These are phyloP conservation scores for Soucietia sequanensis DNA, from an alignment of 805 yeast species.

Conservation along the genomic window DNA sequence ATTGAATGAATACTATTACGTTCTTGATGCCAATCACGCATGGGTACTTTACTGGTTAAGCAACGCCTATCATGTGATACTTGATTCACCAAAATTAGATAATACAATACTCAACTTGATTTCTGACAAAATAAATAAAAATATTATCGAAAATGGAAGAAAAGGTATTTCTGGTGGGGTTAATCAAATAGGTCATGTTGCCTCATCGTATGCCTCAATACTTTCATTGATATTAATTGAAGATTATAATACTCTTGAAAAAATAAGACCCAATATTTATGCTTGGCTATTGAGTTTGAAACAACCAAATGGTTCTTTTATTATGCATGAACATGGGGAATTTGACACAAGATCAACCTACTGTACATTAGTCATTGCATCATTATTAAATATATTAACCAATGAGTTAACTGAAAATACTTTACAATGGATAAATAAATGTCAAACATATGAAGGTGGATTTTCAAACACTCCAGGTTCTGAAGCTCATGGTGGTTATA, in stretches of 20 bases:
- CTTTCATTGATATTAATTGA: slow-evolving; percentile 57
- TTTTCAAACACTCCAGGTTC: slow-evolving; percentile 74
- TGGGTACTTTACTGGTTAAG: slow-evolving; percentile 89
- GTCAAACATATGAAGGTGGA: slow-evolving; percentile 96
- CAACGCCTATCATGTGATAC: slow-evolving; percentile 37
- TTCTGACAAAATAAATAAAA: slow-evolving; percentile 21
- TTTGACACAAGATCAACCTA: slow-evolving; percentile 81
- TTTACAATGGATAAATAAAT: slow-evolving; percentile 57
- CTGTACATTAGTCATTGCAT: slow-evolving; percentile 76
- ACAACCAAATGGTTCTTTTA: slow-evolving; percentile 69
- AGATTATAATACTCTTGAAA: slow-evolving; percentile 29
- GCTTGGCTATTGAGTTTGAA: slow-evolving; percentile 69
- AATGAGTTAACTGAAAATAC: slow-evolving; percentile 55
- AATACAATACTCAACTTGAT: slow-evolving; percentile 9
- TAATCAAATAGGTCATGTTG: slow-evolving; percentile 80
- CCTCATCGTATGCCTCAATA: slow-evolving; percentile 78
- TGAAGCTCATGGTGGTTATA: slow-evolving; percentile 98
- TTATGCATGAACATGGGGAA: slow-evolving; percentile 78
- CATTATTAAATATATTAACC: slow-evolving; percentile 61
- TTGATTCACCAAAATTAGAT: slow-evolving; percentile 11
- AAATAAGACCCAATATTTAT: slow-evolving; percentile 42
- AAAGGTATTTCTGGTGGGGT: slow-evolving; percentile 84
- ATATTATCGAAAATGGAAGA: slow-evolving; percentile 28
- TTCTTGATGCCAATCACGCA: slow-evolving; percentile 84
- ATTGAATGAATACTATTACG: slow-evolving; percentile 51